A percentile compares a stretch with the other conserved stretches of the same genome.
Evolutionary conservation across 768 basidiomycete genomes (phyloP).

Genomic region (Exidia glandulosa): DNA sequence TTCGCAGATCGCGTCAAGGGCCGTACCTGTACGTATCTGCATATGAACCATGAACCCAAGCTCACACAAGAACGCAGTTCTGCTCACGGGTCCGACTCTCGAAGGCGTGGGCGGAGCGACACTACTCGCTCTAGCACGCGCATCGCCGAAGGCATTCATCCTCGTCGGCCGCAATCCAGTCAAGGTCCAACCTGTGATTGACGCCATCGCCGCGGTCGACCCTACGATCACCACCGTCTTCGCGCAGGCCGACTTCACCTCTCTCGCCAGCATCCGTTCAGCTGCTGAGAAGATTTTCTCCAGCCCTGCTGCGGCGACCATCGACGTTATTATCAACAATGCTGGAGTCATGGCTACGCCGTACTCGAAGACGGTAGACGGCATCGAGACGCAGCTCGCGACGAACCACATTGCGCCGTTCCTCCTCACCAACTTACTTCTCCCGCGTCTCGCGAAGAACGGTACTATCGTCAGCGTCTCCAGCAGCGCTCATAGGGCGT

Average conservation of each 20-base stretch:
- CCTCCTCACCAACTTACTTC: not conserved
- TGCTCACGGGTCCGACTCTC: too few species aligned
- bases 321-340: not conserved
- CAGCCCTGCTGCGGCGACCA: not conserved
- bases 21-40: not conserved
- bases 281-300: not conserved
- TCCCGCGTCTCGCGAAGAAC: not conserved
- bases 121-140: too few species aligned
- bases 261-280: not conserved
- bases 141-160: too few species aligned
- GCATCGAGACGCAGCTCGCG: slow-evolving; percentile 4
- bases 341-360: not conserved
- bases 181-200: not conserved
- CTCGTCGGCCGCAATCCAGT: not conserved
- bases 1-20: not conserved
- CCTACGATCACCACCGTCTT: too few species aligned
- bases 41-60: not conserved
- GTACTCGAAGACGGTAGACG: not conserved
- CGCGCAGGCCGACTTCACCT: not conserved
- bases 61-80: not conserved
- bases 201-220: not conserved
- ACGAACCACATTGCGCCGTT: slow-evolving; percentile 1
- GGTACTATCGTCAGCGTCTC: not conserved
- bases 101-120: too few species aligned
- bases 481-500: not conserved